Evolutionary conservation across 2,329 filamentous ascomycete genomes (phyloP).

Genomic region (Ophiostoma sp.): DNA sequence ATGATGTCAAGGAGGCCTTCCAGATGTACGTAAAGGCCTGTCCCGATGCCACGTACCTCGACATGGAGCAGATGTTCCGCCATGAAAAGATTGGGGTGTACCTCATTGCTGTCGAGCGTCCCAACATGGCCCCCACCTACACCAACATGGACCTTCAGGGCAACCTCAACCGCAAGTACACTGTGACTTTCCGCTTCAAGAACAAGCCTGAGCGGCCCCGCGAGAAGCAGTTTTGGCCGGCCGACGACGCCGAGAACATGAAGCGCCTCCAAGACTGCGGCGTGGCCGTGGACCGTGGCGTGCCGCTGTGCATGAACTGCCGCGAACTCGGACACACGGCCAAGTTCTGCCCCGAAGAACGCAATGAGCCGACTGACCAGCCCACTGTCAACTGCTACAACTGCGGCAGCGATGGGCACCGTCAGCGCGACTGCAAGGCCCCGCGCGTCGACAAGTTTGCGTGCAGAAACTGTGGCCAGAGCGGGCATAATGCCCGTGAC

Average conservation of each 20-base stretch:
- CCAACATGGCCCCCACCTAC: slow-evolving; percentile 47
- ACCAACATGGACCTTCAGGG: slow-evolving; percentile 71
- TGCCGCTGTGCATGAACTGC: slow-evolving; percentile 60
- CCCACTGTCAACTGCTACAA: slow-evolving; percentile 57
- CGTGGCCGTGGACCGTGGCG: slow-evolving; percentile 53
- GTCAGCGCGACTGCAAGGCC: slow-evolving; percentile 61
- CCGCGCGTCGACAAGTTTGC: slow-evolving; percentile 59
- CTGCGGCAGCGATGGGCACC: slow-evolving; percentile 59
- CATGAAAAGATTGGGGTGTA: slow-evolving; percentile 49
- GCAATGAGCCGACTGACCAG: slow-evolving; percentile 41
- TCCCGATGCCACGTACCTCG: slow-evolving; percentile 52
- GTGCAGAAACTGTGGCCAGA: slow-evolving; percentile 62
- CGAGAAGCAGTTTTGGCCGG: slow-evolving; percentile 57
- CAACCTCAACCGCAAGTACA: slow-evolving; percentile 59
- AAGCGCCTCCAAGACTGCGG: slow-evolving; percentile 61
- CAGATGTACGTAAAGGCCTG: slow-evolving; percentile 58
- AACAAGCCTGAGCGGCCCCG: slow-evolving; percentile 53
- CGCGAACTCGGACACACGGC: slow-evolving; percentile 56
- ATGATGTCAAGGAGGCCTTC: slow-evolving; percentile 56
- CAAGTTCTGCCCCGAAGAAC: slow-evolving; percentile 58
- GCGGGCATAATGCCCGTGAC: slow-evolving; percentile 47
- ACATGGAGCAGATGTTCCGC: slow-evolving; percentile 59
- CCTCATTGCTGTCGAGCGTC: slow-evolving; percentile 58
- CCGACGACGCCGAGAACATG: slow-evolving; percentile 54
- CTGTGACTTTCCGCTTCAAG: slow-evolving; percentile 57